Evolutionary conservation across 2,329 filamentous ascomycete genomes (phyloP).

Genomic region (Fonsecaea monophora): DNA sequence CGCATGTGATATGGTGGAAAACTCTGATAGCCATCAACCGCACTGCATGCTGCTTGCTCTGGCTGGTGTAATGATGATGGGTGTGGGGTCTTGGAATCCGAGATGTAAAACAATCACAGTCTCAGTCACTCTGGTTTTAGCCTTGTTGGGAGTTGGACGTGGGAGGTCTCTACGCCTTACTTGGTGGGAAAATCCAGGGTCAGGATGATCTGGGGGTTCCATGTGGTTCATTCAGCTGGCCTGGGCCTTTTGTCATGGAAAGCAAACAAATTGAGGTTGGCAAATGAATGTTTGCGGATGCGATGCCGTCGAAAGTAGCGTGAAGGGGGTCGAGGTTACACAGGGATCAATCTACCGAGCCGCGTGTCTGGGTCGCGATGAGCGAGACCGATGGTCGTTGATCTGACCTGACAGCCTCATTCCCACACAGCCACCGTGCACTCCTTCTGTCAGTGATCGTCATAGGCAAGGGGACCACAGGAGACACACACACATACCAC

Average conservation of each 20-base stretch:
- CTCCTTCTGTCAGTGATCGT: not conserved
- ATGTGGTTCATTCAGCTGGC: not conserved
- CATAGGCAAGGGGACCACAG: not conserved
- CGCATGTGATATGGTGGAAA: not conserved
- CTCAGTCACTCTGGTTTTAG: not conserved
- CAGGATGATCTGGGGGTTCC: not conserved
- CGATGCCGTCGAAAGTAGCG: not conserved
- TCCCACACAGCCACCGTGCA: not conserved
- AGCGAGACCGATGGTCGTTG: not conserved
- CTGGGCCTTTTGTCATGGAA: not conserved
- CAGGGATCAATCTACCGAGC: not conserved
- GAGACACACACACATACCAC: not conserved
- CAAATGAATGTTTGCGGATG: not conserved
- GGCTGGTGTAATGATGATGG: not conserved
- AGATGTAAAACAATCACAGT: conserved; percentile 4
- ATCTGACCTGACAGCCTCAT: not conserved
- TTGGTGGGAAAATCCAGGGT: not conserved
- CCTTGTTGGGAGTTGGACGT: not conserved
- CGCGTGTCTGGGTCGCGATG: not conserved
- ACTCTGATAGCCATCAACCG: not conserved
- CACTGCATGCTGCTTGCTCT: not conserved
- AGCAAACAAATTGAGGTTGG: not conserved
- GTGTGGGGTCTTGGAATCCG: not conserved
- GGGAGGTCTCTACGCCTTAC: not conserved
- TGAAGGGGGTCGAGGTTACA: not conserved